Evolutionary conservation across 768 basidiomycete species (phyloP).

Genomic region (Coprinopsis cinerea): DNA sequence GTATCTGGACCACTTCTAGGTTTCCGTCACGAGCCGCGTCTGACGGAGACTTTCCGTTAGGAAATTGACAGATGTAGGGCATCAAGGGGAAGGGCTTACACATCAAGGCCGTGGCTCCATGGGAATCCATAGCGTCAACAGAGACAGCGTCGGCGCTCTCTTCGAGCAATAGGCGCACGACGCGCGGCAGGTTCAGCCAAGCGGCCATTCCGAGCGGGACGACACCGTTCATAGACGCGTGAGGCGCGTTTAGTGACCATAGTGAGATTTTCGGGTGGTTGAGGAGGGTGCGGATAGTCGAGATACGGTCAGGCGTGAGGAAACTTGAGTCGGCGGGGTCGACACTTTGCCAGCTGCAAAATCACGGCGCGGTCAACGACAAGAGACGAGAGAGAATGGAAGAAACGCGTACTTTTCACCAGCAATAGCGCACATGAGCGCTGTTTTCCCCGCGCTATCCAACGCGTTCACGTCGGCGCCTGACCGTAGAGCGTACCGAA

Average conservation of each 20-base stretch:
- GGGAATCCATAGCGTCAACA: constrained; percentile 68
- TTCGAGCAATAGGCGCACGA: constrained; percentile 61
- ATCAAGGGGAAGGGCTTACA: constrained; percentile 44
- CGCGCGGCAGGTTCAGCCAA: constrained; percentile 62
- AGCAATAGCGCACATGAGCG: constrained; percentile 64
- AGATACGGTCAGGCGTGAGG: constrained; percentile 50
- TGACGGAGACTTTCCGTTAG: constrained; percentile 26
- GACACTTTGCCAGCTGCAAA: constrained; percentile 56
- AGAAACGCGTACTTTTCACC: constrained; percentile 55
- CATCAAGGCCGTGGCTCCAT: constrained; percentile 79
- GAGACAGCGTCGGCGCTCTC: constrained; percentile 55
- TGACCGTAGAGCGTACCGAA: constrained; percentile 45
- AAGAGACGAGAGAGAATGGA: constrained; percentile 4
- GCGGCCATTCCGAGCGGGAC: constrained; percentile 76
- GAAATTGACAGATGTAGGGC: constrained; percentile 13
- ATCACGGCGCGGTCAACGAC: constrained; percentile 3
- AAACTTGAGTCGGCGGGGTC: constrained; percentile 70
- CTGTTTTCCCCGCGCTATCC: constrained; percentile 54
- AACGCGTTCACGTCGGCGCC: constrained; percentile 68
- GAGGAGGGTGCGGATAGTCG: constrained; percentile 50
- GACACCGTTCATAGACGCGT: constrained; percentile 62
- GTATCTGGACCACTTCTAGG: constrained; percentile 55
- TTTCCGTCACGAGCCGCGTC: constrained; percentile 75
- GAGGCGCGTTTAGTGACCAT: constrained; percentile 69
- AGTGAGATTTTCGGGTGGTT: constrained; percentile 56